Percentiles rank a stretch among this genome's conserved stretches.
Conservation (phyloP, 2,329 filamentous ascomycete genomes). For the Macrophomina tecta region DNA sequence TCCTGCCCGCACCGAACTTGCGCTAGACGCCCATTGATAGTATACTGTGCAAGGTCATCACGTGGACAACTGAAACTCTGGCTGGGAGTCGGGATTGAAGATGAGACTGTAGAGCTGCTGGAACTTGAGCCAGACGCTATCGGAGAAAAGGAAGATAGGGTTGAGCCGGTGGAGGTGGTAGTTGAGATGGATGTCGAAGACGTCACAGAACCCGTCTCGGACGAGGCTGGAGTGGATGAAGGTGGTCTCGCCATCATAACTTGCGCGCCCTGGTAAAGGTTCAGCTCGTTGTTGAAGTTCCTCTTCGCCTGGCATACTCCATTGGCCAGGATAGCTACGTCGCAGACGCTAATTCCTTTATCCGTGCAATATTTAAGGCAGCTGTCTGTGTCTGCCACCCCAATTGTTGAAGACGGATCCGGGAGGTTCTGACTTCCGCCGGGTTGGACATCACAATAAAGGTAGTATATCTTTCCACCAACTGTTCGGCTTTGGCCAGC, state of each 20-base stretch:
- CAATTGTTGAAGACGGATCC: background rate
- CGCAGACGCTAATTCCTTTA: background rate
- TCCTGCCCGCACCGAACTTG: background rate
- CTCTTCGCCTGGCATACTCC: background rate
- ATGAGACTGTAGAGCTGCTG: background rate
- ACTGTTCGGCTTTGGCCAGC: background rate
- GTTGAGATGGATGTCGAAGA: background rate
- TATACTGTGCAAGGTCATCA: background rate
- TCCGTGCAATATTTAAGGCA: background rate
- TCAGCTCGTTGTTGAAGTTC: background rate
- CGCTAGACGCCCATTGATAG: background rate
- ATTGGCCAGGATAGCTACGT: background rate
- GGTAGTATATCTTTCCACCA: background rate
- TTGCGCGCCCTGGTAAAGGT: background rate
- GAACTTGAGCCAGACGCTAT: background rate
- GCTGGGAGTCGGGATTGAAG: background rate
- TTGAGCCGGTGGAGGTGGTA: background rate
- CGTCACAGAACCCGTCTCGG: background rate
- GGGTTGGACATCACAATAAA: background rate
- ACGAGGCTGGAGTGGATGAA: background rate
- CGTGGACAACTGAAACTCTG: background rate
- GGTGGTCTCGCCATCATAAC: conserved; percentile 2
- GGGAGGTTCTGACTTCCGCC: background rate
- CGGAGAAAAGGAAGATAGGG: background rate
- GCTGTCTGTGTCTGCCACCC: background rate